Evolutionary conservation across 2,329 filamentous ascomycete species (phyloP).

Genomic region (Colletotrichum salicis): DNA sequence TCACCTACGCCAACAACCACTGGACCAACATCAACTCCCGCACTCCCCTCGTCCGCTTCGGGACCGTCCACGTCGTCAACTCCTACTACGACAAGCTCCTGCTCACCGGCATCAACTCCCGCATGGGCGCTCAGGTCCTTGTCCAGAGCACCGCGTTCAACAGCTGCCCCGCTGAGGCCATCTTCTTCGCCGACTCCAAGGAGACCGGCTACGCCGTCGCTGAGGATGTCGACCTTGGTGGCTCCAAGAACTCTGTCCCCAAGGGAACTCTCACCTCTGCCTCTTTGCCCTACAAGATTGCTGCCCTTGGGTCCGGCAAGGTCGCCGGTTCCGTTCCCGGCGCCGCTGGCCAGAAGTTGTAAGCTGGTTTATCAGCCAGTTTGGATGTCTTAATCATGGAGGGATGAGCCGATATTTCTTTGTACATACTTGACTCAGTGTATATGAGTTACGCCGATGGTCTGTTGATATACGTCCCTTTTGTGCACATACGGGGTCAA

Average conservation of each 20-base stretch:
- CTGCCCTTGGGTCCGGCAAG: constrained; percentile 51
- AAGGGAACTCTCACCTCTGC: constrained; percentile 57
- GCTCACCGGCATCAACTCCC: constrained; percentile 63
- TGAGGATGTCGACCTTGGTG: constrained; percentile 53
- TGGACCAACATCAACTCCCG: constrained; percentile 70
- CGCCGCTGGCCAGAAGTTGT: constrained; percentile 47
- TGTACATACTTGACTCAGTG: constrained; percentile 32
- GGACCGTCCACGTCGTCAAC: constrained; percentile 63
- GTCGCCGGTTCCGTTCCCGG: constrained; percentile 53
- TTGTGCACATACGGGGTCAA: constrained; percentile 9
- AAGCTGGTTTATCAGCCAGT: not conserved
- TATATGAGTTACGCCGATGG: constrained; percentile 7
- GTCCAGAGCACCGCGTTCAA: constrained; percentile 64
- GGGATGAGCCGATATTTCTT: constrained; percentile 7
- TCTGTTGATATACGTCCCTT: not conserved
- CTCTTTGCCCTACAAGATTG: constrained; percentile 60
- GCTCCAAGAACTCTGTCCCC: constrained; percentile 57
- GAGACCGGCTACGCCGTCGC: constrained; percentile 51
- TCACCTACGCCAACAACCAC: constrained; percentile 72
- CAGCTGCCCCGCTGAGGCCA: constrained; percentile 43
- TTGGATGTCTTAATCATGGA: not conserved
- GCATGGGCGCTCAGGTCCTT: constrained; percentile 62
- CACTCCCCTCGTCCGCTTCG: constrained; percentile 68
- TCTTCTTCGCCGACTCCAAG: constrained; percentile 50
- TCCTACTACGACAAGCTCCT: constrained; percentile 56